Conservation (phyloP, 345 rosid genomes). For the Streptanthus diversifolius region DNA sequence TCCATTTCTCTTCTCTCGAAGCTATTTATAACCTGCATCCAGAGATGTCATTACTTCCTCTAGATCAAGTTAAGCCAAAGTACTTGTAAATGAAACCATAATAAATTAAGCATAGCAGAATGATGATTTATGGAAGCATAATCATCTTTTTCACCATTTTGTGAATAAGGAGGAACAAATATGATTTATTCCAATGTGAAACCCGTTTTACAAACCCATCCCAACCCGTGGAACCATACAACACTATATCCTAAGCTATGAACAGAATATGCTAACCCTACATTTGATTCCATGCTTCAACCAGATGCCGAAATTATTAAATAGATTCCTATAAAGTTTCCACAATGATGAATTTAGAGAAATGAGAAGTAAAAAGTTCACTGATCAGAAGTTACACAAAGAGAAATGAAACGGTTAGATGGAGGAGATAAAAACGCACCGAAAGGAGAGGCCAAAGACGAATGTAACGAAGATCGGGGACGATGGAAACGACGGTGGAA, state of each 20-base stretch:
- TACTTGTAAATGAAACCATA: too few species aligned
- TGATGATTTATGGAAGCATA: too few species aligned
- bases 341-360: not conserved
- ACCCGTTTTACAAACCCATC: not conserved
- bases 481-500: constrained; percentile 5
- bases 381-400: not conserved
- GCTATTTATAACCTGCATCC: not conserved
- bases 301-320: not conserved
- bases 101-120: too few species aligned
- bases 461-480: not conserved
- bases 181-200: not conserved
- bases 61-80: too few species aligned
- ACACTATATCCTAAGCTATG: not conserved
- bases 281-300: not conserved
- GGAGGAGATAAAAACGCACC: not conserved
- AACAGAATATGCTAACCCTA: not conserved
- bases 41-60: not conserved
- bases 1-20: constrained; percentile 41
- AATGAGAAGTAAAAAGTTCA: not conserved
- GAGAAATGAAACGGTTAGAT: not conserved
- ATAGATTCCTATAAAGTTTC: not conserved
- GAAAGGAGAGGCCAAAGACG: not conserved
- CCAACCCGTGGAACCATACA: not conserved
- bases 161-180: not conserved
- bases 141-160: not conserved